These are phyloP conservation scores for Coffea eugenioides DNA, from an alignment of 257 asterid species.

Conservation along the genomic window DNA sequence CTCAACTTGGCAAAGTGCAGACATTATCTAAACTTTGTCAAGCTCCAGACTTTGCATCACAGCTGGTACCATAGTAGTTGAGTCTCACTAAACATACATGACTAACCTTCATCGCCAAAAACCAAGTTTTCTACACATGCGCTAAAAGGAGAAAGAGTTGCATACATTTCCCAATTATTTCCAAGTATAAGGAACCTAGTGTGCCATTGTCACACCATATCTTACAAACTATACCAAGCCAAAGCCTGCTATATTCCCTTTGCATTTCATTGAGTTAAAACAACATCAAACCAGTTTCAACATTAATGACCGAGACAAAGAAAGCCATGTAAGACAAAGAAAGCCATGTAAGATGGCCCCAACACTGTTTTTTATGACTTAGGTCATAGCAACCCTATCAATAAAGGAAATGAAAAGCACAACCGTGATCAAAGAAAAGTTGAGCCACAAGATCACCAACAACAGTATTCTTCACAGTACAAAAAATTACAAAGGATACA, in stretches of 20 bases:
- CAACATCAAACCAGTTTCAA: neutral
- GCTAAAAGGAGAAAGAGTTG: neutral
- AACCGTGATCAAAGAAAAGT: neutral
- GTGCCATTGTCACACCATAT: neutral
- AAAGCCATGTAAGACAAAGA: neutral
- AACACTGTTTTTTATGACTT: neutral
- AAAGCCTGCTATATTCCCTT: neutral
- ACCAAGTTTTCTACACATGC: neutral
- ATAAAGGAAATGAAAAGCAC: neutral
- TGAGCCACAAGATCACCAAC: constrained; percentile 1
- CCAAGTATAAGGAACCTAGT: neutral
- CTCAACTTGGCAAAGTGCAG: neutral
- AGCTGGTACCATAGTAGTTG: neutral
- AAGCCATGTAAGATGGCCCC: neutral
- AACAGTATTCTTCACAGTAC: constrained; percentile 9
- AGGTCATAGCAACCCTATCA: neutral
- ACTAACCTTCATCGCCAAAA: neutral
- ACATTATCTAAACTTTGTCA: neutral
- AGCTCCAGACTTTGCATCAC: neutral
- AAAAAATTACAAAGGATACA: constrained; percentile 54
- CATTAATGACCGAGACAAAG: neutral
- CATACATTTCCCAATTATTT: neutral
- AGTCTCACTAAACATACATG: neutral
- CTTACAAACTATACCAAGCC: neutral
- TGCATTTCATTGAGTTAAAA: neutral